Conservation (phyloP, 2,329 filamentous ascomycete genomes). For the Ceratocystis albifundus region DNA sequence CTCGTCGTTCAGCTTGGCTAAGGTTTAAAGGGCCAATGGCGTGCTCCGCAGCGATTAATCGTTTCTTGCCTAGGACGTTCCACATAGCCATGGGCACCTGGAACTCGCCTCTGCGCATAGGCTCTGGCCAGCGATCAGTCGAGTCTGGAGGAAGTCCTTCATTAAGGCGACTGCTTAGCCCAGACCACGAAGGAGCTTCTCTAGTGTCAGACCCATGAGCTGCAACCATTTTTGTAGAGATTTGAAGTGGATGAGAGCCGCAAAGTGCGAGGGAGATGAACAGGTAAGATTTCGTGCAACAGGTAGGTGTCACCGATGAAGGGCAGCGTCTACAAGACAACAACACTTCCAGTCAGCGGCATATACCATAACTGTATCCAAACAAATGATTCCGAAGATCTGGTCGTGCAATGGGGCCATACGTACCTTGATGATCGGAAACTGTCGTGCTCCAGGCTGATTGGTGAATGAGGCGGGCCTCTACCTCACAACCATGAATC, state of each 20-base stretch:
- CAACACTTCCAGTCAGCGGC: not conserved
- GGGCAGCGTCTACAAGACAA: not conserved
- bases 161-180: conserved; percentile 7
- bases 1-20: conserved; percentile 20
- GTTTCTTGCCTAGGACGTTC: conserved; percentile 21
- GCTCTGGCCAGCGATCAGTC: conserved; percentile 22
- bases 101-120: conserved; percentile 15
- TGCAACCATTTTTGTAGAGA: not conserved
- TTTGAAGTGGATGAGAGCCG: not conserved
- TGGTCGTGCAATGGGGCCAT: no score
- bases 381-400: not conserved
- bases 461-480: not conserved
- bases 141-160: conserved; percentile 17
- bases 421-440: not conserved
- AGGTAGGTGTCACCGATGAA: not conserved
- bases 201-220: not conserved
- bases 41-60: conserved; percentile 19
- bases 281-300: not conserved
- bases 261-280: not conserved
- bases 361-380: not conserved
- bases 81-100: conserved; percentile 21
- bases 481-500: not conserved
- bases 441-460: not conserved
- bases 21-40: conserved; percentile 18
- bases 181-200: conserved; percentile 11